phyloP scores from a whole-genome alignment of 441 rosid species.

The Populus hybrid region DNA sequence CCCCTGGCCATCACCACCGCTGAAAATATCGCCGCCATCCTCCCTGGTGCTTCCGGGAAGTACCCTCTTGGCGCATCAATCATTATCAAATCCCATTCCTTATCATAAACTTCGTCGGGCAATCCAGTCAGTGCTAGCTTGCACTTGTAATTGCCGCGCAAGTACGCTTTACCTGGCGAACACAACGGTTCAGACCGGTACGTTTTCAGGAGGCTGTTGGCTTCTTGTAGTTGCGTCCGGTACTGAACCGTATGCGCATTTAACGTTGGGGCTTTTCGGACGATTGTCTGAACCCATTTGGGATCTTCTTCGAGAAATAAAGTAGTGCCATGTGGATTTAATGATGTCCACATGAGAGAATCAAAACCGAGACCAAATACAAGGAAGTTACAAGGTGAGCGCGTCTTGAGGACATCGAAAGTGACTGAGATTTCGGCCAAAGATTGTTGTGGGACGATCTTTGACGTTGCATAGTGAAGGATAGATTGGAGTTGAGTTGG shows the following conservation, averaged over 20 bases:
- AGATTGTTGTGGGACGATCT: conserved; percentile 62
- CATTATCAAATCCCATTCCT: conserved; percentile 71
- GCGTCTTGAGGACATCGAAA: conserved; percentile 50
- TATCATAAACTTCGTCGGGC: conserved; percentile 53
- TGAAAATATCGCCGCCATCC: conserved; percentile 69
- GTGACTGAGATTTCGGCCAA: conserved; percentile 57
- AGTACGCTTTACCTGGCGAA: conserved; percentile 35
- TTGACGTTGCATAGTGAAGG: conserved; percentile 83
- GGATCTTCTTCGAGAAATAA: conserved; percentile 87
- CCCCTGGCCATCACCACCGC: conserved; percentile 60
- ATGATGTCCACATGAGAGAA: too few relatives aligned
- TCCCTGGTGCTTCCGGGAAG: conserved; percentile 57
- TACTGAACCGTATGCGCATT: conserved; percentile 59
- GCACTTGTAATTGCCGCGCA: conserved; percentile 49
- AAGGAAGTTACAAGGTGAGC: conserved; percentile 77
- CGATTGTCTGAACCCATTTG: conserved; percentile 61
- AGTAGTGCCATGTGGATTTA: conserved; percentile 76
- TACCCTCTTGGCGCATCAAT: conserved; percentile 70
- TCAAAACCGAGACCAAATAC: too few relatives aligned
- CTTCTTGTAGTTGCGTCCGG: conserved; percentile 61
- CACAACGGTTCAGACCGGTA: conserved; percentile 52
- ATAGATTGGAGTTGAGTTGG: conserved; percentile 75
- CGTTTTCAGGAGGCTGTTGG: conserved; percentile 44
- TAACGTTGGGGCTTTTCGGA: conserved; percentile 45
- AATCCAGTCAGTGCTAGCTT: conserved; percentile 49